Evolutionary conservation across 176 grass and related monocot species (phyloP).

Genomic region (Ananas comosus): DNA sequence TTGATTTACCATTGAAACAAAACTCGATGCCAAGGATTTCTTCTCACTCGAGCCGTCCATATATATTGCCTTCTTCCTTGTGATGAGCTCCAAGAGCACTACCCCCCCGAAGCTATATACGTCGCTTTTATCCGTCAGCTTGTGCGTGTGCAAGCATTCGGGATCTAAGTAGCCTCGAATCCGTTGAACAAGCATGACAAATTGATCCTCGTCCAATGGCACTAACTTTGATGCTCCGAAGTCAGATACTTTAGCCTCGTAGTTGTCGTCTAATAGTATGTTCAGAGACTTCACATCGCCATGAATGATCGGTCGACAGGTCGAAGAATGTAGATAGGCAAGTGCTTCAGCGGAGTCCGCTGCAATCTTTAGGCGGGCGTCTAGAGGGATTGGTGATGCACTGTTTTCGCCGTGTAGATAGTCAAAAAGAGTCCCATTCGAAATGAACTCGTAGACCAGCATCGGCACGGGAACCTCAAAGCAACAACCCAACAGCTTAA

Average conservation of each 20-base stretch:
- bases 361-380: constrained; percentile 30
- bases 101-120: constrained; percentile 58
- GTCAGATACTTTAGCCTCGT: constrained; percentile 44
- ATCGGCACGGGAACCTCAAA: constrained; percentile 52
- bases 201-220: constrained; percentile 36
- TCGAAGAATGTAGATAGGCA: constrained; percentile 39
- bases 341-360: constrained; percentile 39
- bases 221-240: constrained; percentile 48
- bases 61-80: constrained; percentile 48
- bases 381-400: not conserved
- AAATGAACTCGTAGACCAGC: constrained; percentile 48
- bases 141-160: constrained; percentile 37
- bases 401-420: constrained; percentile 32
- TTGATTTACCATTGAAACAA: constrained; percentile 23
- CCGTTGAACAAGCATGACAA: constrained; percentile 51
- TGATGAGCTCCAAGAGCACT: constrained; percentile 50
- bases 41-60: constrained; percentile 27
- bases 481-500: constrained; percentile 58
- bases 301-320: constrained; percentile 45
- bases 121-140: constrained; percentile 50
- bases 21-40: constrained; percentile 41
- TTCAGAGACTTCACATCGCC: constrained; percentile 67
- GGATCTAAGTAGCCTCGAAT: constrained; percentile 63
- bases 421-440: constrained; percentile 49
- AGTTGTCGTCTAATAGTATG: constrained; percentile 41